Evolutionary conservation across 2,329 filamentous ascomycete genomes (phyloP).

Genomic region (Colletotrichum sp.): DNA sequence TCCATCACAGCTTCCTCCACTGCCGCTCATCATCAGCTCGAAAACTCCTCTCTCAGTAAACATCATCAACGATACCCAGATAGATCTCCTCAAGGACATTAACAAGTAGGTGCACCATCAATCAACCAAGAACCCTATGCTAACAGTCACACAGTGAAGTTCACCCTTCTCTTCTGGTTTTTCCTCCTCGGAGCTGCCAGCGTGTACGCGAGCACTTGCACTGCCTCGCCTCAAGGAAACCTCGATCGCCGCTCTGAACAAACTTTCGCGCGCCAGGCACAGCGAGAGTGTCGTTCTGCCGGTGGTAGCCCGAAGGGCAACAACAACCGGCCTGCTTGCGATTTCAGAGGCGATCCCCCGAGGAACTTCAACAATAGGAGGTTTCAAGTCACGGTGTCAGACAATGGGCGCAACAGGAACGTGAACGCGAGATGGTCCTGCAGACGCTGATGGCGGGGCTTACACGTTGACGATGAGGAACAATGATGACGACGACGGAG

Average conservation of each 20-base stretch:
- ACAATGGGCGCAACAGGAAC: not conserved
- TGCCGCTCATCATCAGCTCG: accelerated
- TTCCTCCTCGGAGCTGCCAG: not conserved
- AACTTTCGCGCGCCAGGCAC: not conserved
- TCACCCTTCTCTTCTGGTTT: not conserved
- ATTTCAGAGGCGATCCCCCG: not conserved
- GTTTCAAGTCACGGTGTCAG: not conserved
- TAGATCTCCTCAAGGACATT: no score
- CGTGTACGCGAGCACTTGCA: not conserved
- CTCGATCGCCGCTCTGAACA: not conserved
- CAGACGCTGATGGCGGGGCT: not conserved
- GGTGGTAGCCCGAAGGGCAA: not conserved
- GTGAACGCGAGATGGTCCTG: not conserved
- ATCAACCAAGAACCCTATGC: accelerated
- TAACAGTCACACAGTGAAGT: not conserved
- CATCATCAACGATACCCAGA: no score
- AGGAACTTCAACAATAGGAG: not conserved
- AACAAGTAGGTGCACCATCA: not conserved
- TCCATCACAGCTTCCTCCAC: accelerated
- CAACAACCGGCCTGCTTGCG: not conserved
- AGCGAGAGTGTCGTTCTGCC: not conserved
- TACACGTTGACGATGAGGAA: not conserved
- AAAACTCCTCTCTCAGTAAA: accelerated
- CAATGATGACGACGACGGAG: not conserved
- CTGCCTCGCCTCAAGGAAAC: not conserved